Percentiles rank a stretch among this genome's conserved stretches.
Conservation (phyloP, 2,329 filamentous ascomycete species). For the Helminthosporium solani region DNA sequence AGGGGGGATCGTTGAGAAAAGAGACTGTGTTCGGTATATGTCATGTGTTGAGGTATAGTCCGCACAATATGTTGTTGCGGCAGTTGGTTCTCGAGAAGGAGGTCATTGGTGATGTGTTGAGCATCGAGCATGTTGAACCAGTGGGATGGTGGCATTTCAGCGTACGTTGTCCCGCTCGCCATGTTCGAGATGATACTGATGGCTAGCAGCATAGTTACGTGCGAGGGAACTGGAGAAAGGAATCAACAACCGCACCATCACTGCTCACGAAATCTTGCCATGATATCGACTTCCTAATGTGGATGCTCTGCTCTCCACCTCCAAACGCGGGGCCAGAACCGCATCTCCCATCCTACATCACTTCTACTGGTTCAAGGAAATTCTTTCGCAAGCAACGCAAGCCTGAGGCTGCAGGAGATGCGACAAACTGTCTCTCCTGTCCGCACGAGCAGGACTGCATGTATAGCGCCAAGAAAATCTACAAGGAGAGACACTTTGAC, state of each 20-base stretch:
- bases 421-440: conserved; percentile 87
- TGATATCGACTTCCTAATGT: conserved; percentile 89
- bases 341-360: conserved; percentile 74
- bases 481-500: conserved; percentile 67
- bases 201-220: conserved; percentile 40
- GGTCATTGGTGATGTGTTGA: conserved; percentile 80
- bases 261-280: conserved; percentile 95
- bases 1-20: conserved; percentile 9
- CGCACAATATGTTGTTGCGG: conserved; percentile 84
- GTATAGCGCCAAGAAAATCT: conserved; percentile 83
- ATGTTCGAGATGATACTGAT: conserved; percentile 1
- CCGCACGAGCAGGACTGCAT: conserved; percentile 72
- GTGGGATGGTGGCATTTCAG: conserved; percentile 93
- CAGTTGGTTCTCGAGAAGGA: conserved; percentile 73
- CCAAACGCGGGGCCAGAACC: conserved; percentile 48
- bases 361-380: conserved; percentile 73
- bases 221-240: conserved; percentile 83
- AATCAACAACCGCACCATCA: conserved; percentile 73
- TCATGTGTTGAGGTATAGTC: conserved; percentile 90
- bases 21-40: conserved; percentile 78
- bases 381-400: conserved; percentile 77
- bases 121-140: conserved; percentile 88
- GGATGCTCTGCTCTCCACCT: conserved; percentile 78
- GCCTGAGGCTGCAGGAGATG: conserved; percentile 68
- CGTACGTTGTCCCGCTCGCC: conserved; percentile 34